Evolutionary conservation across 2,329 filamentous ascomycete genomes (phyloP).

Genomic region (Scedosporium dehoogii): DNA sequence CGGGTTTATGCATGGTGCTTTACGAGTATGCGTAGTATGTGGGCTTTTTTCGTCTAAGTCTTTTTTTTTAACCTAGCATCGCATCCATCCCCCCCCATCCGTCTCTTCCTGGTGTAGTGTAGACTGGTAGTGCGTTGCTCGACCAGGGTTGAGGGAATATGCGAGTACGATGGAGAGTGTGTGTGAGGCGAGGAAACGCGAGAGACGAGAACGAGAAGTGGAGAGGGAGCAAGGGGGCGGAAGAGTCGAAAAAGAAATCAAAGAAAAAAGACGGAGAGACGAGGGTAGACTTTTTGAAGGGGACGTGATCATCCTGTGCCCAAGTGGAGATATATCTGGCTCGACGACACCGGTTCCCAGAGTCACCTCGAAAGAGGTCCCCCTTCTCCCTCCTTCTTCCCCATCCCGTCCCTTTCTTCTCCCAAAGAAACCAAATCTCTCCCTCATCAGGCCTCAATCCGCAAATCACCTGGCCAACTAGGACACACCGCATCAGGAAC

Average conservation of each 20-base stretch:
- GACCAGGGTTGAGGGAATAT: not conserved
- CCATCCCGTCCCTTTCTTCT: not conserved
- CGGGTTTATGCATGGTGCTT: not conserved
- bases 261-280: not conserved
- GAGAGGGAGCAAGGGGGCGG: too few species aligned
- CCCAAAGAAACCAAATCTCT: not conserved
- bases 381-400: not conserved
- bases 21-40: too few species aligned
- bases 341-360: not conserved
- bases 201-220: too few species aligned
- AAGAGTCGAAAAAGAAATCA: not conserved
- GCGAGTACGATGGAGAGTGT: not conserved
- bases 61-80: not conserved
- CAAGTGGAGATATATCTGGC: slow-evolving; percentile 4
- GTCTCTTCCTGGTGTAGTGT: not conserved
- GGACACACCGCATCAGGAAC: not conserved
- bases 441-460: slow-evolving; percentile 4
- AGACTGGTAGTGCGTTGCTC: not conserved
- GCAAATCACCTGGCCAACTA: not conserved
- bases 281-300: not conserved
- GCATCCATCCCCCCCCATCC: not conserved
- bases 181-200: not conserved
- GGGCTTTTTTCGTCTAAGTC: not conserved
- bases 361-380: slow-evolving; percentile 2
- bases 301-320: not conserved